These are phyloP conservation scores for Panicum virgatum DNA, from an alignment of 202 grass and related monocot genomes.

Conservation along the genomic window DNA sequence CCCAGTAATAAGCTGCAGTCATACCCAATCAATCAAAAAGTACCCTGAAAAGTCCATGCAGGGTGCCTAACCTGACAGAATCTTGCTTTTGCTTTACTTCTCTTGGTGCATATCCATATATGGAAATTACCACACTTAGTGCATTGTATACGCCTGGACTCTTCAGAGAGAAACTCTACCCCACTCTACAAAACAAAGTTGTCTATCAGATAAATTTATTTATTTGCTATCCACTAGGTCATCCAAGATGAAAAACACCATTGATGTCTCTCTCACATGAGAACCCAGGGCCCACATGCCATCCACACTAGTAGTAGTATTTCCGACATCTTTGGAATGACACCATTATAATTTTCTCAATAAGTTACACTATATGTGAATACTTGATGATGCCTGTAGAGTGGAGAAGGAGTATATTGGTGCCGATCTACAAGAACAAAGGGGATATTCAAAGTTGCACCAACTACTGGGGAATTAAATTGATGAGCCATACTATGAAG, in stretches of 20 bases:
- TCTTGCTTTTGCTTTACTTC: constrained; percentile 88
- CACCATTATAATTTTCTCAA: not conserved
- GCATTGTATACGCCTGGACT: constrained; percentile 96
- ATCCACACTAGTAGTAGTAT: not conserved
- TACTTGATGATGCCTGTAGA: no score
- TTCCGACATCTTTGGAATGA: not conserved
- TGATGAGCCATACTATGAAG: no score
- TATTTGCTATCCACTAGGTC: not conserved
- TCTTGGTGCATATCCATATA: constrained; percentile 96
- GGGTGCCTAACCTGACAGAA: constrained; percentile 79
- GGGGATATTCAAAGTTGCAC: no score
- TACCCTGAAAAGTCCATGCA: constrained; percentile 29
- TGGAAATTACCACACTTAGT: constrained; percentile 97
- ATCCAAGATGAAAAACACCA: not conserved
- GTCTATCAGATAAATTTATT: constrained; percentile 34
- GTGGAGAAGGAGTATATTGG: no score
- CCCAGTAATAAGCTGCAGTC: constrained; percentile 25
- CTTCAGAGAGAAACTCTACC: constrained; percentile 84
- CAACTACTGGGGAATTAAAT: no score
- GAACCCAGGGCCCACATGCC: not conserved
- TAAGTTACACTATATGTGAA: constrained; percentile 8
- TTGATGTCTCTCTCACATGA: not conserved
- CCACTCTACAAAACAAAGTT: constrained; percentile 53
- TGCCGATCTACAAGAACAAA: no score
- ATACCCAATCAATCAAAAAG: constrained; percentile 13